Evolutionary conservation across 768 basidiomycete genomes (phyloP), one percentile per base, ranked within the genome.

Genomic region (Hemileccinum rubropunctum): DNA sequence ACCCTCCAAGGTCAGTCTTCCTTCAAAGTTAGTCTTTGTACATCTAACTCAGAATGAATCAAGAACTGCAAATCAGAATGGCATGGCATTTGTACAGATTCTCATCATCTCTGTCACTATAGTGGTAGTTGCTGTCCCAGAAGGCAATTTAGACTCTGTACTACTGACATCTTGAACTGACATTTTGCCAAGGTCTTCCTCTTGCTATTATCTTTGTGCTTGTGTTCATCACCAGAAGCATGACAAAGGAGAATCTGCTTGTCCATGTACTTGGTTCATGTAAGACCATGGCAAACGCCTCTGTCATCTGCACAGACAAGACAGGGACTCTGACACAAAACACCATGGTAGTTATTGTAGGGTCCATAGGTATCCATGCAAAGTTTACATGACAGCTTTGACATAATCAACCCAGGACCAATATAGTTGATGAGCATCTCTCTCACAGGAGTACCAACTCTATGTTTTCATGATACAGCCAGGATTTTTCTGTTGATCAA

Each of bases 251-350:
- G 69, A 97, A 97, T 46, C 76, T 98, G 0, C 82, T 99, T 37
- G 97, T 98, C 27, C 93, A 95, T 47, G 91, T 98, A 5, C 82
- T 99, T 30, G 91, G 91, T 7, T 94, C 94, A 11, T 98, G 95
- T 69, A 97, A 99, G 72, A 98, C 93, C 0, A 98, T 98, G 95
- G 95, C 91, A 18, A 98, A 98, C 59, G 91, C 95, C 5, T 95
- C 89, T 18, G 94, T 98, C 51, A 82, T 98, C 4, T 94, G 92
- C 71, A 95, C 93, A 13, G 93, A 95, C 76, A 95, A 95, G 73
- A 95, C 94, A 2, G 95, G 95, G 32, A 98, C 95, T 9, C 84
- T 99, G 20, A 99, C 97, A 0, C 87, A 91, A 64, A 98, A 98
- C 71, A 73, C 73, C 58, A 99, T 99, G 97, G 83, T 87, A 10